Base-by-base conservation (phyloP, 192 early-diverging fungal species). In the Backusella sp. region DNA sequence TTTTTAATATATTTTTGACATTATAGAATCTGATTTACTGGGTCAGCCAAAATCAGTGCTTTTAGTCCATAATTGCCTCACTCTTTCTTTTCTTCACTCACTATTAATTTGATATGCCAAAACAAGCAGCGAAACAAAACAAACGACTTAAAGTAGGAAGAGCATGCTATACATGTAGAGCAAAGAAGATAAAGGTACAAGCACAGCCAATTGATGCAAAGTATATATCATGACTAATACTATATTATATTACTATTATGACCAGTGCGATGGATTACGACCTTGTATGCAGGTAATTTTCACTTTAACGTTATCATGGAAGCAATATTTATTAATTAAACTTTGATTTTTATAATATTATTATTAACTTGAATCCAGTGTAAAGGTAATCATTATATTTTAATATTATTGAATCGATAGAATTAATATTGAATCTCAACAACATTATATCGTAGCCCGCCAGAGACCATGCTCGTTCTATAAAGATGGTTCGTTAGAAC, bases 401-500 rank as follows among this genome's bases (percentile, higher is more conserved):
- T 36, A 19, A 68, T 17, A 41, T 21, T 37, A 68, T n/a, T 37
- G 35, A 0, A 36, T 19, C 19, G 4, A 41, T 69, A 12, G 21
- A 28, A 62, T 11, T 11, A 28, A 62, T 62, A 62, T 69, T 77
- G 21, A 49, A 36, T 76, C n/a, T 74, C 34, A 19, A 66, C 42
- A 66, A 26, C 14, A 35, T 68, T 36, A 30, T 52, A 30, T 37
- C 73, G 19, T 28, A 80, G 79, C 79, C 36, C 79, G 79, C 32
- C 79, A 74, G 53, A 49, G 74, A 49, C 68, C 74, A 26, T 80
- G 79, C 46, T 62, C 79, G 21, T 80, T 72, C 68, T 80, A 74
- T 70, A 75, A 76, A 34, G 74, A 80, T 67, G 69, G 74, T 39
- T 46, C 76, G 6, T 4, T 72, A 8, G 71, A 72, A 36, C 41